Base-by-base conservation (phyloP, 1,284 basidiomycete genomes). In the Moesziomyces antarcticus region DNA sequence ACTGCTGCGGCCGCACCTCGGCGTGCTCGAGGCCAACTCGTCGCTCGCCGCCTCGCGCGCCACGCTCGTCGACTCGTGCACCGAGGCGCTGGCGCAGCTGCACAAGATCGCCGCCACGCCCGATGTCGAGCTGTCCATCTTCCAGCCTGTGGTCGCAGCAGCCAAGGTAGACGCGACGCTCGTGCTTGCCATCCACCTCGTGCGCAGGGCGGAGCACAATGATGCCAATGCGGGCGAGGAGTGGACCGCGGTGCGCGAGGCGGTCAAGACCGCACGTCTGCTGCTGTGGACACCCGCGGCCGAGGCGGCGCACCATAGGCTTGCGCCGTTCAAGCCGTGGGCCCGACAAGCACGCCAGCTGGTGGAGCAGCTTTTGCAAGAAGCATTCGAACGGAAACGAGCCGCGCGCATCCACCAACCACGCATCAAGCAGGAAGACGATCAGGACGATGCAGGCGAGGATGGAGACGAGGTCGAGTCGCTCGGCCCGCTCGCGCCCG, bases 111-210 rank as follows among this genome's bases (percentile, higher is more conserved):
- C 46, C 25, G 50, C 70, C 0, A 52, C 50, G 3, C 49, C 70
- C 27, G 60, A 67, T 16, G 64, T 73, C 5, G 60, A 73, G 11
- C 54, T 73, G 10, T 73, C 70, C 16, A 60, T 73, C 60, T 73
- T 73, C n/a, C 45, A 55, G n/a, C 64, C 70, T 5, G 22, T 73
- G 6, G 40, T 73, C 20, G 25, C 60, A 3, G 22, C 58, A 2
- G 53, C 63, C 47, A 68, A 67, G 11, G 47, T 64, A 4, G 64
- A 73, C 22, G 64, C 70, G 2, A 54, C 70, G 8, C 60, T 73
- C 9, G 27, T 73, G 24, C 70, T 73, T 2, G 48, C 70, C 1
- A 45, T 73, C 2, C 64, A 67, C 30, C 54, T 73, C 3, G 50
- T 63, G 3, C 21, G 45, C 4, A 45, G 56, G 9, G 62, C 70